Base-by-base conservation (phyloP, 331 rosid species). In the Spiraea crenata region DNA sequence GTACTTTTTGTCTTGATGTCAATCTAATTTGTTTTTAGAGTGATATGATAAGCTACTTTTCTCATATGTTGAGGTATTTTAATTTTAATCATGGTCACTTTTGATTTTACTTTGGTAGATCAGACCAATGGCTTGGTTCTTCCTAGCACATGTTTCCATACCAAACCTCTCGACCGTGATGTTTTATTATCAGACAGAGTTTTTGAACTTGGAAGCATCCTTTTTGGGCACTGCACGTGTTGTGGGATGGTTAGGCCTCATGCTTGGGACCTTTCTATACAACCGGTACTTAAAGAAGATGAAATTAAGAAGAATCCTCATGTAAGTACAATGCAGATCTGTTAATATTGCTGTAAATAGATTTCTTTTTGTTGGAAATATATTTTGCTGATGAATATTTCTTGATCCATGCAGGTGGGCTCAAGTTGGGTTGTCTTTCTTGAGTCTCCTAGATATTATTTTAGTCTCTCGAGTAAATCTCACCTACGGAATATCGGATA, bases 111-210 rank as follows among this genome's bases (percentile, higher is more conserved):
- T 77, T 63, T 56, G 70, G 67, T 74, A 80, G 50, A 41, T 70
- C 81, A 88, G 96, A 77, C 88, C 97, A 60, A 88, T 91, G 96
- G 48, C 96, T 57, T 91, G 97, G 96, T 91, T 91, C 82, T 91
- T 91, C 83, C 83, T 88, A 69, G 92, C 97, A 70, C 88, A 78
- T 8, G 44, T 86, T 39, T 77, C 92, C 3, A 75, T 88, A 73
- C 97, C 97, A 37, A 79, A 85, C 80, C 89, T 91, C 67, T 83
- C 92, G 37, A 91, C 93, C 0, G 84, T 85, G 76, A 86, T 83
- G 85, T 91, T 88, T 85, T 91, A 91, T 80, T 91, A 85, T 60
- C 83, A 91, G 69, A 85, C 93, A 0, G 97, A 86, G 81, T 76
- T 79, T 76, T 83, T 91, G 73, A 82, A 89, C 66, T 81, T 91